Evolutionary conservation across 305 asterid species (phyloP), one percentile per base, ranked within the genome.

Genomic region (Solanum hybrid): DNA sequence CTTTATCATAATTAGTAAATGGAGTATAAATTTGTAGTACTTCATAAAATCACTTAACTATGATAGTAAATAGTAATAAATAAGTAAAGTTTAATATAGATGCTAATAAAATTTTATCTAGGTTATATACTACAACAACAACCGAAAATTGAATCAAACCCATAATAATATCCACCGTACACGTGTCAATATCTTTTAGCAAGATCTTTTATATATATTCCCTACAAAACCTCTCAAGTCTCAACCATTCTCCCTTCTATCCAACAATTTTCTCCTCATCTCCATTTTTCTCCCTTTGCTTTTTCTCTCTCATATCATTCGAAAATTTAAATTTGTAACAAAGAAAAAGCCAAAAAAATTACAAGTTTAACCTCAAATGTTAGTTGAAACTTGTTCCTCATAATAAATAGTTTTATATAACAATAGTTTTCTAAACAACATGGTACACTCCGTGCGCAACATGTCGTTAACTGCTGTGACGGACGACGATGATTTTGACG

Each of bases 361-460:
- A 36, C 24, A 18, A 31, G 81, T 75, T 35, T 36, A 26, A 42
- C 73, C 73, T 46, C 12, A 18, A 76, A 92, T 92, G 93, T 90
- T 91, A 77, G 71, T 93, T 16, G 92, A 91, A 36, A 88, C 91
- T 64, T 89, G 42, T 57, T 8, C 22, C 71, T 5, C n/a, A n/a
- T n/a, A n/a, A n/a, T n/a, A n/a, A 46, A 7, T 74, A 78, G n/a
- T 89, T 89, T 2, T 61, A 79, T 24, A 91, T 34, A 29, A 74
- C 2, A 91, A 20, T 22, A 84, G 1, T 46, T 83, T 46, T 51
- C 6, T 89, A 28, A 89, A 79, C 69, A 35, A 82, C 87, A 91
- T 90, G 91, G 89, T 88, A 2, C 92, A 92, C 88, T 88, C 94
- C 40, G 92, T 92, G 75, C 94, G 94, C 28, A 93, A 92, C 88